Evolutionary conservation across 2,329 filamentous ascomycete species (phyloP).

Genomic region (Penicillium verrucosum): DNA sequence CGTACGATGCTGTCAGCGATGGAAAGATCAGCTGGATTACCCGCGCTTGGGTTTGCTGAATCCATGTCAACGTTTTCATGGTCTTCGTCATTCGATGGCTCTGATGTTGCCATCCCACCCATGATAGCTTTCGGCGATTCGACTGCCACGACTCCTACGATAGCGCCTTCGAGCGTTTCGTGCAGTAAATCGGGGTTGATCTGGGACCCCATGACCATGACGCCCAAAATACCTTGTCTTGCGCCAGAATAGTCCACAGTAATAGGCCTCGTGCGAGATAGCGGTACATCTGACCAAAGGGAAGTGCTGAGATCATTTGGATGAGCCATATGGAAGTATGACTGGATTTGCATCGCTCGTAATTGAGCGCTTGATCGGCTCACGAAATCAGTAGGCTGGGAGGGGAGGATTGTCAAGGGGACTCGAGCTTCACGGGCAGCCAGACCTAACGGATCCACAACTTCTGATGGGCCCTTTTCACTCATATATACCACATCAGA

Average conservation of each 20-base stretch:
- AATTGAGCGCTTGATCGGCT: conserved; percentile 51
- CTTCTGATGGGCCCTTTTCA: conserved; percentile 46
- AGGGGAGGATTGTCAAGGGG: conserved; percentile 47
- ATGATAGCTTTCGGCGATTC: conserved; percentile 40
- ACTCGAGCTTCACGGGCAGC: conserved; percentile 38
- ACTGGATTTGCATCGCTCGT: conserved; percentile 58
- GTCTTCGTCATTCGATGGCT: conserved; percentile 6
- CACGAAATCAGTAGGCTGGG: conserved; percentile 44
- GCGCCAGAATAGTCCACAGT: conserved; percentile 49
- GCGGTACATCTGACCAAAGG: conserved; percentile 47
- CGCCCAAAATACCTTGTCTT: conserved; percentile 47
- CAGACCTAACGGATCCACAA: conserved; percentile 41
- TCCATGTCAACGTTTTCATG: conserved; percentile 21
- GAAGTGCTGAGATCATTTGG: conserved; percentile 27
- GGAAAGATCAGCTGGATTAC: background rate
- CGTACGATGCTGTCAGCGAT: conserved; percentile 33
- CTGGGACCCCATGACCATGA: conserved; percentile 52
- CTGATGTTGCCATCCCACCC: conserved; percentile 10
- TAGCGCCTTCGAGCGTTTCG: conserved; percentile 52
- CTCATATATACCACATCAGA: conserved; percentile 55
- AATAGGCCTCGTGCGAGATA: conserved; percentile 48
- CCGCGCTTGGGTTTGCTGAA: conserved; percentile 5
- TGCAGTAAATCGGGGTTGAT: conserved; percentile 47
- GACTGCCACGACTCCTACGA: conserved; percentile 53
- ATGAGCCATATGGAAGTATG: conserved; percentile 55